These are phyloP conservation scores for Grigorovia humatica DNA, from an alignment of 805 yeast genomes.

Conservation along the genomic window DNA sequence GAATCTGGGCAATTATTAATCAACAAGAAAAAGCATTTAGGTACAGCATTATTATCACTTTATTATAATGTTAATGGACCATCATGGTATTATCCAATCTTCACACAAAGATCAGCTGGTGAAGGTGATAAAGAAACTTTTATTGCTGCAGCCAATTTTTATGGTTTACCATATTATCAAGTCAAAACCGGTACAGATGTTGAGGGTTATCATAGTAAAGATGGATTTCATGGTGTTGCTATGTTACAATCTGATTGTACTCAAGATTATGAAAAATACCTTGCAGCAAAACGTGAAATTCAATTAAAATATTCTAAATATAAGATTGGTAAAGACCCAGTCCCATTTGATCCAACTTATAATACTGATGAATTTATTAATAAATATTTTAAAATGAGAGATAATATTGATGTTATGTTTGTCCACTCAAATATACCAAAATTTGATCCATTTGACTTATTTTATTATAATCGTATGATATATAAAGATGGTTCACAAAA, in stretches of 20 bases:
- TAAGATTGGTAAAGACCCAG: background rate
- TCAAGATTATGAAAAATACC: constrained; percentile 37
- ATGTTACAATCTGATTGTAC: constrained; percentile 71
- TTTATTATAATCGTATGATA: constrained; percentile 14
- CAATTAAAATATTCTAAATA: constrained; percentile 5
- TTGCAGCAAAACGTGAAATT: constrained; percentile 13
- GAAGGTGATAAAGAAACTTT: constrained; percentile 76
- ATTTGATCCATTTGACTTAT: constrained; percentile 28
- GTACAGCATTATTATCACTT: constrained; percentile 47
- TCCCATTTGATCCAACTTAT: constrained; percentile 11
- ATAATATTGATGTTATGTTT: constrained; percentile 19
- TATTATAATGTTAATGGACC: constrained; percentile 67
- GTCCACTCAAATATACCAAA: constrained; percentile 34
- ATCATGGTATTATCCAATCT: constrained; percentile 52
- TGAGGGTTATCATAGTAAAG: constrained; percentile 30
- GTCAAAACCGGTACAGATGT: constrained; percentile 31
- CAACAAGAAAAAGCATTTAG: constrained; percentile 50
- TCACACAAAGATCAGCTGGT: constrained; percentile 73
- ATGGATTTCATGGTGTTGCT: constrained; percentile 51
- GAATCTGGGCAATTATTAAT: constrained; percentile 69
- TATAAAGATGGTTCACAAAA: constrained; percentile 16
- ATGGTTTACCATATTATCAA: constrained; percentile 42
- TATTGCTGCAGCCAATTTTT: constrained; percentile 44
- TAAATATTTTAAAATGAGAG: constrained; percentile 10
- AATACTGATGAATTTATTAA: constrained; percentile 13